Conservation (phyloP, 2,329 filamentous ascomycete species). For the Cucurbitaria berberidis region DNA sequence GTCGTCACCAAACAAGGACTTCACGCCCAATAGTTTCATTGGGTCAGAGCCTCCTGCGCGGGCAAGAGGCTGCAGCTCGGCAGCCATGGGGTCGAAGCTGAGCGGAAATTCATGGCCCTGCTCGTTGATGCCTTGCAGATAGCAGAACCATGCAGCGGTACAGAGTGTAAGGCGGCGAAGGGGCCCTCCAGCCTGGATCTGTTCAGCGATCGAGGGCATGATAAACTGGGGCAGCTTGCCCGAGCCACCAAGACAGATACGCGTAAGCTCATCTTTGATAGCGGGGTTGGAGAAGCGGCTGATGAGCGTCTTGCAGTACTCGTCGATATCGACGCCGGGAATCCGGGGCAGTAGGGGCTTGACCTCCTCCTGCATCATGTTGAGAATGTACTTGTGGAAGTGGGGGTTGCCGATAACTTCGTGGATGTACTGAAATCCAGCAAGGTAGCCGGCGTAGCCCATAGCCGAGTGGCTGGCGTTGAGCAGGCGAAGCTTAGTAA, state of each 20-base stretch:
- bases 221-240: conserved; percentile 42
- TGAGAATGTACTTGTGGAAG: conserved; percentile 33
- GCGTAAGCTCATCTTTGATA: conserved; percentile 37
- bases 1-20: conserved; percentile 33
- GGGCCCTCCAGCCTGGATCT: conserved; percentile 31
- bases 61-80: conserved; percentile 32
- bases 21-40: conserved; percentile 17
- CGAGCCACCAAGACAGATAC: conserved; percentile 38
- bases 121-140: conserved; percentile 33
- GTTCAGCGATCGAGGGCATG: conserved; percentile 38
- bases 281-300: conserved; percentile 37
- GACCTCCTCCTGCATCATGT: conserved; percentile 41
- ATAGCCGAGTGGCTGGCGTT: conserved; percentile 38
- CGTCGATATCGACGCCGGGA: conserved; percentile 34
- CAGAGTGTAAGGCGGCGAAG: conserved; percentile 33
- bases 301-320: conserved; percentile 35
- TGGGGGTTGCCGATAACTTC: conserved; percentile 33
- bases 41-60: conserved; percentile 23
- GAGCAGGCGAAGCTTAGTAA: conserved; percentile 37
- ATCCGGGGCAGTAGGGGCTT: conserved; percentile 36
- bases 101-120: conserved; percentile 30
- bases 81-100: conserved; percentile 31
- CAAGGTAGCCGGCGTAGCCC: conserved; percentile 35
- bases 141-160: conserved; percentile 38
- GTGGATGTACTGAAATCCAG: conserved; percentile 36